Base-by-base conservation (phyloP, 2,329 filamentous ascomycete genomes). In the Rhinocladiella mackenziei region DNA sequence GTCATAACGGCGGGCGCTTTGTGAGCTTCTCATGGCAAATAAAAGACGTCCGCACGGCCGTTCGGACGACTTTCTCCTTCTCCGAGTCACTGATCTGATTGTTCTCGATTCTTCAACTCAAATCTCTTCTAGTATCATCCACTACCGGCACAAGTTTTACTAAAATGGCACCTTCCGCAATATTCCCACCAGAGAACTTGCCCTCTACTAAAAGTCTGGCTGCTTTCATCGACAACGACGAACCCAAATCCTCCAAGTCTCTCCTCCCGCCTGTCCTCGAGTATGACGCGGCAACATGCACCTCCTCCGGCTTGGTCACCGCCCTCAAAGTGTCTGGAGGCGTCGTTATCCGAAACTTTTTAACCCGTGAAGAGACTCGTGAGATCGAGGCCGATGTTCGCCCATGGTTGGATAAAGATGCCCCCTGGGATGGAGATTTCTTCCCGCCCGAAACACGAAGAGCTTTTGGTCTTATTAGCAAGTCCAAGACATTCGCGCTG, bases 361-460 rank as follows among this genome's bases (percentile, higher is more conserved):
- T 56, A 18, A 32, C 31, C 8, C 19, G 23, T 13, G 23, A 39
- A 9, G 46, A 50, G 18, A 22, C 54, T 19, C 39, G 37, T 2
- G 34, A 11, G 6, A 43, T 43, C 15, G 19, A 38, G 31, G 31
- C 13, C n/a, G 52, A 56, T 32, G 39, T 50, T 5, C 44, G 51
- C 7, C 53, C 52, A n/a, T 53, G 33, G n/a, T 37, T 56, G 14
- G 23, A 43, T 11, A 36, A 33, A 22, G 53, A 56, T 39, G 39
- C 51, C 32, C 48, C 48, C 2, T 54, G 52, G 33, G 33, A 30
- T n/a, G 53, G 51, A n/a, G 48, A 47, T 15, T 50, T 54, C 38
- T 56, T 56, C 35, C 51, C 53, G 5, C 48, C 37, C 7, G 48
- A 56, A 28, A 59, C 57, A 6, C 42, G 57, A 15, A 51, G 57